Base-by-base conservation (phyloP, 2,329 filamentous ascomycete species). In the Lasiodiplodia gonubiensis region DNA sequence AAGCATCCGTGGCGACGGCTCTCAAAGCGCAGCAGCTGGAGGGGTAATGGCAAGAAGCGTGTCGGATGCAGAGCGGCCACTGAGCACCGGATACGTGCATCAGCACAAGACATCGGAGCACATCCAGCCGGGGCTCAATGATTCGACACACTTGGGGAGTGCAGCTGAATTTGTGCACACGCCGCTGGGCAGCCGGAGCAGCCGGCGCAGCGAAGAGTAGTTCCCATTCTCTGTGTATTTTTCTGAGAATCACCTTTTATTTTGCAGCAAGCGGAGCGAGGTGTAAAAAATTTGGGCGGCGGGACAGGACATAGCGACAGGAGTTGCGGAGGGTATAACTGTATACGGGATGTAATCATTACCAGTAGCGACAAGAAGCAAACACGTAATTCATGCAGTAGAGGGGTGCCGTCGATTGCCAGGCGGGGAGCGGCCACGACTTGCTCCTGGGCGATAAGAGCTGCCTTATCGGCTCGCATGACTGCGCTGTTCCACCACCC, bases 81-180 rank as follows among this genome's bases (percentile, higher is more conserved):
- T 78, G 48, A 79, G 75, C 66, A 79, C 77, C 4, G 78, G 78
- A 5, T 78, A 75, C 48, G 78, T 80, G 16, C 75, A 78, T 59
- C 77, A 79, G 23, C 78, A 78, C 66, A 69, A 77, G 60, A 78
- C 77, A 0, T 72, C 76, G 27, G 78, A 80, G 61, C 78, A 76
- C 60, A 76, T 80, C 27, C 76, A 77, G 30, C 74, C 72, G 7
- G 74, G 78, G 23, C 70, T 70, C 6, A 74, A 74, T 53, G 72
- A 76, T 46, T 71, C 72, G 16, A 72, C 69, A n/a, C 75, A 77
- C 64, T 72, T 78, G 1, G 78, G 78, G 61, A 73, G 76, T 3
- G 72, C 73, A 12, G 78, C 77, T 8, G 78, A 80, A 68, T 73
- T 80, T 70, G 74, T 80, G 3, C 75, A 79, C 10, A 48, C 54